These are phyloP conservation scores for Candida xiaguanensis DNA, from an alignment of 805 yeast species.

Conservation along the genomic window DNA sequence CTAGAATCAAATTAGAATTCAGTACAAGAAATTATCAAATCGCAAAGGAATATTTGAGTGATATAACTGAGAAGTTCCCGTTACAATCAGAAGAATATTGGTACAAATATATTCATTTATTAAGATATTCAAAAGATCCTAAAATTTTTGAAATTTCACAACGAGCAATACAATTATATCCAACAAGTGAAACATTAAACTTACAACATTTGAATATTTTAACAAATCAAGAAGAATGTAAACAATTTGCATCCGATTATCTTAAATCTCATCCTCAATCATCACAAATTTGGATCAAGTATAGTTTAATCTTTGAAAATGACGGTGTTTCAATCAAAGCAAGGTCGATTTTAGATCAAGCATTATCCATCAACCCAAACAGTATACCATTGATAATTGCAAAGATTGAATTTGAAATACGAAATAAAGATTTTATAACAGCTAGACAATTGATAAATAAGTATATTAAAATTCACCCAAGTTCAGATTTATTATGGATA, in stretches of 20 bases:
- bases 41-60: conserved; percentile 33
- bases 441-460: conserved; percentile 53
- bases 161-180: conserved; percentile 47
- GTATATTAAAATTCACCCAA: conserved; percentile 58
- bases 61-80: conserved; percentile 15
- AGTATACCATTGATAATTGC: conserved; percentile 56
- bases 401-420: conserved; percentile 54
- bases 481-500: conserved; percentile 62
- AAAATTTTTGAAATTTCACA: conserved; percentile 25
- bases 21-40: conserved; percentile 35
- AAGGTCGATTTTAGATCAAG: conserved; percentile 69
- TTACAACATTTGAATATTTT: conserved; percentile 62
- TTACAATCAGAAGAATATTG: conserved; percentile 47
- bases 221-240: conserved; percentile 34
- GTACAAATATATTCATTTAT: conserved; percentile 46
- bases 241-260: conserved; percentile 47
- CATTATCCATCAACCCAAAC: conserved; percentile 47
- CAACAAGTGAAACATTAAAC: conserved; percentile 49
- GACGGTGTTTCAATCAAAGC: conserved; percentile 51
- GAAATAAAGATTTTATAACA: conserved; percentile 44
- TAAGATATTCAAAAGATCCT: conserved; percentile 13
- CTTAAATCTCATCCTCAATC: conserved; percentile 44
- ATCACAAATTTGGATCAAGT: conserved; percentile 50
- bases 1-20: conserved; percentile 63
- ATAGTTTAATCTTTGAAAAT: conserved; percentile 47